A percentile compares a stretch with the other conserved stretches of the same genome.
These are phyloP conservation scores for Heliamphora pulchella DNA, from an alignment of 179 eudicot species.

Conservation along the genomic window DNA sequence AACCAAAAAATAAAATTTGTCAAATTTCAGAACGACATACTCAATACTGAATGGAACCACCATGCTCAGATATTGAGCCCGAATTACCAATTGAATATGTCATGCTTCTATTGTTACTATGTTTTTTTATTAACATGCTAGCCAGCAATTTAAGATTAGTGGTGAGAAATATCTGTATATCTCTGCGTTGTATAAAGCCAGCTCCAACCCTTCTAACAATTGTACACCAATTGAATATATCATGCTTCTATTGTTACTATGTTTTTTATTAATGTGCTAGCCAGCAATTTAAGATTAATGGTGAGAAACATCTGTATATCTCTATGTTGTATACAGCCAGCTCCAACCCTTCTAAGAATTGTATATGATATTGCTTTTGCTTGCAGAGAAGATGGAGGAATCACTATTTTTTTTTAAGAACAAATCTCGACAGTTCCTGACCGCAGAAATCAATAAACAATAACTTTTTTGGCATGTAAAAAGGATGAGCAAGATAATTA, in stretches of 20 bases:
- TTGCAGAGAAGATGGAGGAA: conserved; percentile 6
- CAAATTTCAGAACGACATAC: neutral
- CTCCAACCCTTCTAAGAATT: neutral
- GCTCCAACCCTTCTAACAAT: too few species aligned
- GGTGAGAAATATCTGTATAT: too few species aligned
- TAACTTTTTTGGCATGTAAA: too few species aligned
- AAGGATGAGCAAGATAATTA: conserved; percentile 6
- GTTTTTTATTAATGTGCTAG: neutral
- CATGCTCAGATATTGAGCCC: neutral
- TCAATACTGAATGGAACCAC: neutral
- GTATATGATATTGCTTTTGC: neutral
- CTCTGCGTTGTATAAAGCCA: too few species aligned
- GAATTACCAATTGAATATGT: neutral
- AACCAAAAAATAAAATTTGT: neutral
- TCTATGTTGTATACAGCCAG: neutral
- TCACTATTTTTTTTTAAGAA: too few species aligned
- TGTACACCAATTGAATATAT: neutral
- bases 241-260: neutral
- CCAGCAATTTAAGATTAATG: neutral
- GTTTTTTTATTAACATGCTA: too few species aligned
- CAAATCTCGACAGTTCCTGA: too few species aligned
- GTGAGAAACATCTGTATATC: neutral
- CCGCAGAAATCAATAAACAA: too few species aligned
- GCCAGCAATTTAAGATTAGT: too few species aligned
- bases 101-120: neutral